Base-by-base conservation (phyloP, 2,329 filamentous ascomycete genomes). In the Alternaria dauci region DNA sequence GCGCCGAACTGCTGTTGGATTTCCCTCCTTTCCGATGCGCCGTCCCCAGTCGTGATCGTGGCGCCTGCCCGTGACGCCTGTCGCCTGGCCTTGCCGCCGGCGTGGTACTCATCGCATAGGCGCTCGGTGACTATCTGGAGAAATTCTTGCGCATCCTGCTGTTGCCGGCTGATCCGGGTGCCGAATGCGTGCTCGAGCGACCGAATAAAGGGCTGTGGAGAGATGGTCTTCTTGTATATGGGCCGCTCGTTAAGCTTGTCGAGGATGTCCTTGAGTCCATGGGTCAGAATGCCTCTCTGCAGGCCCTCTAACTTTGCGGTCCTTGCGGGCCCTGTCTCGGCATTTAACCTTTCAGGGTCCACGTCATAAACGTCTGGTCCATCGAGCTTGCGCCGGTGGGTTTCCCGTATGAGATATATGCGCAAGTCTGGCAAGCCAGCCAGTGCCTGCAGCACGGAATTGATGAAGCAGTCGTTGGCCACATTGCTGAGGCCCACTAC, bases 121-220 rank as follows among this genome's bases (percentile, higher is more conserved):
- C 94, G 87, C 81, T 99, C 94, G 3, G 93, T 91, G 12, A 99
- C 90, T 51, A 98, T 90, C 80, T 99, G 95, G 57, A 99, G 81
- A 66, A 99, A 97, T 78, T 99, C 95, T 75, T 99, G 95, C 11
- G 95, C 95, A 81, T 99, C 95, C 79, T 99, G 95, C 79, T 99
- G 95, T 75, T 95, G 93, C 55, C 94, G 86, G 75, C 92, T 97
- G 70, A 99, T 96, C 70, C 92, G 89, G 72, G 96, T 94, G 57
- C 88, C 88, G 74, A 97, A 99, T 0, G 94, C 93, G 30, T 84
- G 83, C 81, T 99, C 95, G 52, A 99, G 83, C 0, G 91, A 90
- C 64, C 86, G 84, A 43, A 99, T 91, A 75, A 99, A 97, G 1
- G 86, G 86, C n/a, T 88, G 86, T 3, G 94, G 93, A 16, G 92